Conservation (phyloP, 257 asterid genomes). For the Nicotiana obtusifolia region DNA sequence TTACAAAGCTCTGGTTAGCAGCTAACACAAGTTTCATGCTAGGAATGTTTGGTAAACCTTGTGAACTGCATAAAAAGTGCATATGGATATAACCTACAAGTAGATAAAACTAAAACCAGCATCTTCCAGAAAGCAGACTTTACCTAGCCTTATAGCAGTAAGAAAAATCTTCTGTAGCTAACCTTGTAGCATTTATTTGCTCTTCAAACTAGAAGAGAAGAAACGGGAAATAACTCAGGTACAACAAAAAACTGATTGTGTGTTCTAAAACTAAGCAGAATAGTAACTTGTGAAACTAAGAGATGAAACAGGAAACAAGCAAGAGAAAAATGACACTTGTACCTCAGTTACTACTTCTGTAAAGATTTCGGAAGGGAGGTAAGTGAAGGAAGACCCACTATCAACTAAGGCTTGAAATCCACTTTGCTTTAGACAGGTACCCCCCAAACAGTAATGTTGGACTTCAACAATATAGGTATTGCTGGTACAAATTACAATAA, state of each 20-base stretch:
- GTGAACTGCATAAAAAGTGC: constrained; percentile 42
- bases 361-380: constrained; percentile 45
- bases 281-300: not conserved
- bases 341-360: constrained; percentile 54
- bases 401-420: constrained; percentile 58
- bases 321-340: constrained; percentile 10
- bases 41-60: constrained; percentile 38
- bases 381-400: constrained; percentile 82
- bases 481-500: constrained; percentile 24
- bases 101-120: constrained; percentile 7
- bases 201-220: constrained; percentile 46
- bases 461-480: constrained; percentile 47
- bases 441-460: constrained; percentile 50
- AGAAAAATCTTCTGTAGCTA: constrained; percentile 34
- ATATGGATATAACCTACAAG: constrained; percentile 11
- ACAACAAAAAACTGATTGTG: not conserved
- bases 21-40: constrained; percentile 48
- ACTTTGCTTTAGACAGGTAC: constrained; percentile 45
- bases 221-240: constrained; percentile 7
- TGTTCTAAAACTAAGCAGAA: not conserved
- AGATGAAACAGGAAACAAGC: constrained; percentile 5
- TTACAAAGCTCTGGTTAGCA: constrained; percentile 56
- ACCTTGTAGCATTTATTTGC: constrained; percentile 40
- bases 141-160: constrained; percentile 67
- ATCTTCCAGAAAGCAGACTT: constrained; percentile 9